These are phyloP conservation scores for Chlorella vulgaris DNA, from an alignment of 139 green algal species.

Conservation along the genomic window DNA sequence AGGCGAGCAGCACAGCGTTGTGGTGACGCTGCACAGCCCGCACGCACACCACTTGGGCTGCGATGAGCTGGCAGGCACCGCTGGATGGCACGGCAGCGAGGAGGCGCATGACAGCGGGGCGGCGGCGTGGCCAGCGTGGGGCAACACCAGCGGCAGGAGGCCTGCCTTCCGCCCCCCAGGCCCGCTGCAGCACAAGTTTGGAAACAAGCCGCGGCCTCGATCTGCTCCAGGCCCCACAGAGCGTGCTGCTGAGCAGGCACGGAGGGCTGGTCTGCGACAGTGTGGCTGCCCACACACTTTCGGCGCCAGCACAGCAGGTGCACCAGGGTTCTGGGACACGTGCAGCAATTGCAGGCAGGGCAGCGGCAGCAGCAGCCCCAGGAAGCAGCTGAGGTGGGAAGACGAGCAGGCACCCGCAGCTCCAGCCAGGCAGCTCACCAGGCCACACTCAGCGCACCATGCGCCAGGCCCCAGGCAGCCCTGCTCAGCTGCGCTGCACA, in stretches of 20 bases:
- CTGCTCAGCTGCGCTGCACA: no score
- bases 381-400: background rate
- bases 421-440: background rate
- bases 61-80: background rate
- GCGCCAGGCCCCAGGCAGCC: background rate
- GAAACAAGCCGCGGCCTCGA: conserved; percentile 7
- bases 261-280: background rate
- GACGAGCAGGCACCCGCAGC: background rate
- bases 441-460: background rate
- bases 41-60: background rate
- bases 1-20: background rate
- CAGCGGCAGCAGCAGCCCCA: background rate
- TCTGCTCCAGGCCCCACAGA: background rate
- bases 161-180: conserved; percentile 23
- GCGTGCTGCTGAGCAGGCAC: background rate
- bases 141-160: background rate
- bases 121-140: background rate
- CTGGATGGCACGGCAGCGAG: background rate
- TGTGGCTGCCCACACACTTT: conserved; percentile 20
- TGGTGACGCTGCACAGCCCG: conserved; percentile 24
- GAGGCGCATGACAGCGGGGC: background rate
- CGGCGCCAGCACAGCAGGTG: background rate
- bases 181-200: conserved; percentile 19
- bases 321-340: background rate
- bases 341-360: background rate